Conservation (phyloP, 805 yeast genomes). For the Saccharomycopsis sp. region DNA sequence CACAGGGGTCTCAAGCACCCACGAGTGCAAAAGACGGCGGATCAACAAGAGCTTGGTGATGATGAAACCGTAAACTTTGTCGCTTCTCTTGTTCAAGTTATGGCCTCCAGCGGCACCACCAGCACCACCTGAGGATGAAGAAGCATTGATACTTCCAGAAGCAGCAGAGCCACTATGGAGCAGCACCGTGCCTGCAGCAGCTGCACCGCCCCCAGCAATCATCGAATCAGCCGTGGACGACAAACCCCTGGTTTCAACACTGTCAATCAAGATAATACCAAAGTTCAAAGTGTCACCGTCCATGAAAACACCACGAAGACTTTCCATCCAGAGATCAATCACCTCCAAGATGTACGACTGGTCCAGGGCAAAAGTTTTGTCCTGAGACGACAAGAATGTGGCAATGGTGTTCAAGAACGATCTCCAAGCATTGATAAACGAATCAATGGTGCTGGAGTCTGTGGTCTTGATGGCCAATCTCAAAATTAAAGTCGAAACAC, state of each 20-base stretch:
- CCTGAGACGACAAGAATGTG: slow-evolving; percentile 39
- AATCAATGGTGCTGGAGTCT: slow-evolving; percentile 21
- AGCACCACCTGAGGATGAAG: too few species aligned
- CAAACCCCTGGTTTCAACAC: slow-evolving; percentile 50
- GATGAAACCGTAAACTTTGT: slow-evolving; percentile 46
- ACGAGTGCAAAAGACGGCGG: slow-evolving; percentile 42
- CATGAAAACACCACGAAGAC: slow-evolving; percentile 33
- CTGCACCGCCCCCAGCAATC: too few species aligned
- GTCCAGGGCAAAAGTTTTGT: slow-evolving; percentile 44
- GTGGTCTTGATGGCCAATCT: slow-evolving; percentile 31
- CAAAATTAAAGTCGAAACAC: slow-evolving; percentile 45
- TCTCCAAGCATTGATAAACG: slow-evolving; percentile 26
- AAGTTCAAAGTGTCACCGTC: slow-evolving; percentile 34
- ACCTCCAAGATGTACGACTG: slow-evolving; percentile 56
- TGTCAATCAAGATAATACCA: slow-evolving; percentile 38
- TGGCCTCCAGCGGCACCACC: slow-evolving; percentile 18
- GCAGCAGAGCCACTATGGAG: slow-evolving; percentile 20
- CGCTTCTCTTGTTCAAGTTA: slow-evolving; percentile 28
- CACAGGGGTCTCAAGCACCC: slow-evolving; percentile 26
- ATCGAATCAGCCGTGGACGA: slow-evolving; percentile 34
- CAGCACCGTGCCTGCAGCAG: too few species aligned
- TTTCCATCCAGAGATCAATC: slow-evolving; percentile 44
- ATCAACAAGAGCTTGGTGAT: slow-evolving; percentile 53
- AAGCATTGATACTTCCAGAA: slow-evolving; percentile 20
- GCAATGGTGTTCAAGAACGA: slow-evolving; percentile 29